A percentile compares a stretch with the other conserved stretches of the same genome.
These are phyloP conservation scores for Lenwebbia sp. DNA, from an alignment of 345 rosid species.

Conservation along the genomic window DNA sequence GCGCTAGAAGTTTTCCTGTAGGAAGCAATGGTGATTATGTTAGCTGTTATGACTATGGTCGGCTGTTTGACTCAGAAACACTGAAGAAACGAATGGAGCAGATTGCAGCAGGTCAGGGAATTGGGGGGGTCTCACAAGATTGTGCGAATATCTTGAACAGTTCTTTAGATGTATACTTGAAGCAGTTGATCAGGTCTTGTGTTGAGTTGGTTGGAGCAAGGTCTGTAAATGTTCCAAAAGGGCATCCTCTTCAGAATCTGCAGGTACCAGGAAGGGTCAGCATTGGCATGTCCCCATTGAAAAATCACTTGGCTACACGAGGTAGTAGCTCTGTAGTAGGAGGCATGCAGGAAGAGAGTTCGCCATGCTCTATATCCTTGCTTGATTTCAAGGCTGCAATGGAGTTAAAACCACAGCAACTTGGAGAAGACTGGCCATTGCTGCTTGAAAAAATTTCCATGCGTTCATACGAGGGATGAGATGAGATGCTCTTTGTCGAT, in stretches of 20 bases:
- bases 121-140: conserved; percentile 16
- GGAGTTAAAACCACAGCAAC: conserved; percentile 7
- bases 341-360: conserved; percentile 10
- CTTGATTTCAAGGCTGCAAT: conserved; percentile 24
- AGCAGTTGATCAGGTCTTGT: conserved; percentile 5
- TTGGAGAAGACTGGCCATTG: conserved; percentile 5
- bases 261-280: conserved; percentile 37
- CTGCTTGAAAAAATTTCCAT: conserved; percentile 8
- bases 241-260: conserved; percentile 32
- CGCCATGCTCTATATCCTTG: conserved; percentile 7
- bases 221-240: not conserved
- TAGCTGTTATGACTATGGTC: conserved; percentile 1
- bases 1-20: not conserved
- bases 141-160: conserved; percentile 3
- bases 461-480: not conserved
- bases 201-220: not conserved
- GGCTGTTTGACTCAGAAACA: not conserved
- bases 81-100: conserved; percentile 5
- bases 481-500: not conserved
- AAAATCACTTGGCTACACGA: conserved; percentile 46
- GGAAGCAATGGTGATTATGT: not conserved
- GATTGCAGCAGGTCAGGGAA: not conserved
- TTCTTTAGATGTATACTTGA: conserved; percentile 6
- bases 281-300: conserved; percentile 41
- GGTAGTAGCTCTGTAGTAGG: conserved; percentile 9